Percentiles rank a stretch among this genome's conserved stretches.
These are phyloP conservation scores for Gyrodon lividus DNA, from an alignment of 768 basidiomycete species.

Conservation along the genomic window DNA sequence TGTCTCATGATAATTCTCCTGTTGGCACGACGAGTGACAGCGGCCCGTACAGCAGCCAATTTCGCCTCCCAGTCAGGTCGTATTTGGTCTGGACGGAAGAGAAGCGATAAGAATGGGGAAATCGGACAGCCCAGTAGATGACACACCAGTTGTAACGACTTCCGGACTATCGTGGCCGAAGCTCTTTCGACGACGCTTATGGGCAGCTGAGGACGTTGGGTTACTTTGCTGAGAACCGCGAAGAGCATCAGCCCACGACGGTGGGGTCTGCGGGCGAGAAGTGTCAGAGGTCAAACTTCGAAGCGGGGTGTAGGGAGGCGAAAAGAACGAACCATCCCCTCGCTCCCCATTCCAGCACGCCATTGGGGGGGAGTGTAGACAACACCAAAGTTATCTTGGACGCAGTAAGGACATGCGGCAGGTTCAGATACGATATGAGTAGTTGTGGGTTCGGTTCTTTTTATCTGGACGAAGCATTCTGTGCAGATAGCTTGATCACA, in stretches of 20 bases:
- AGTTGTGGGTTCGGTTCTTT: constrained; percentile 90
- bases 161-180: constrained; percentile 83
- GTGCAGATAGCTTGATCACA: constrained; percentile 99
- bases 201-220: constrained; percentile 41
- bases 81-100: constrained; percentile 70
- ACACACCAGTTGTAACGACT: constrained; percentile 85
- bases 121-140: not conserved
- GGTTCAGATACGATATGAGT: constrained; percentile 97
- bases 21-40: constrained; percentile 94
- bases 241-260: constrained; percentile 54
- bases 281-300: not conserved
- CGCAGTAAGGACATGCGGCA: constrained; percentile 96
- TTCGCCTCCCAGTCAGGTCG: constrained; percentile 99
- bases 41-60: constrained; percentile 88
- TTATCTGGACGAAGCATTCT: constrained; percentile 99
- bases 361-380: constrained; percentile 81
- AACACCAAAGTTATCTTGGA: constrained; percentile 95
- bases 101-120: constrained; percentile 11
- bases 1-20: constrained; percentile 97
- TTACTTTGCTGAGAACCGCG: constrained; percentile 45
- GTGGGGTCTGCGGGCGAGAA: constrained; percentile 32
- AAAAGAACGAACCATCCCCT: constrained; percentile 55
- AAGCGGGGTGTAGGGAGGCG: not conserved
- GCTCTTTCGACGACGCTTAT: constrained; percentile 84
- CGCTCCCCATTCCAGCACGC: constrained; percentile 77